Conservation (phyloP, 2,329 filamentous ascomycete genomes). For the Ophiosphaerella narmari region DNA sequence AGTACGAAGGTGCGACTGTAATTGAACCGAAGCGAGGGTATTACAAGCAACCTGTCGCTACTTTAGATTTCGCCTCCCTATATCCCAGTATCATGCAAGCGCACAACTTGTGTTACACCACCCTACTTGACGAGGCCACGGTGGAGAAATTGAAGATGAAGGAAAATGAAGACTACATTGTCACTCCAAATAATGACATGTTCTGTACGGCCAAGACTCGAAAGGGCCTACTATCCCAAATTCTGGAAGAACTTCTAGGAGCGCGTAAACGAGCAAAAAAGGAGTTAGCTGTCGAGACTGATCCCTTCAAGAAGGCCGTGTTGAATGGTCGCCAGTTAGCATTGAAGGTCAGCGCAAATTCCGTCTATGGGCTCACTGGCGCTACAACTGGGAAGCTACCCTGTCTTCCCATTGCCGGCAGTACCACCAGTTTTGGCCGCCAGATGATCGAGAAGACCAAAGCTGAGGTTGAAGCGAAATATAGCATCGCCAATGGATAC, state of each 20-base stretch:
- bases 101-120: slow-evolving; percentile 98
- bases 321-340: slow-evolving; percentile 96
- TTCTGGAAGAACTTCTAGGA: slow-evolving; percentile 89
- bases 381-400: slow-evolving; percentile 95
- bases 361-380: slow-evolving; percentile 95
- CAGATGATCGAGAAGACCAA: slow-evolving; percentile 99
- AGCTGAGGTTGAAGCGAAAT: slow-evolving; percentile 87
- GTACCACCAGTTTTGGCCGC: slow-evolving; percentile 93
- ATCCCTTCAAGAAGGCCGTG: slow-evolving; percentile 97
- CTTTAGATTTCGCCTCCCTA: slow-evolving; percentile 96
- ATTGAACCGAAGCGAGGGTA: slow-evolving; percentile 94
- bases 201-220: slow-evolving; percentile 88
- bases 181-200: slow-evolving; percentile 91
- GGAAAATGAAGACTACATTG: slow-evolving; percentile 93
- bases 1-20: slow-evolving; percentile 97
- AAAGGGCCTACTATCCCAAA: slow-evolving; percentile 91
- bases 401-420: slow-evolving; percentile 92
- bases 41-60: slow-evolving; percentile 93
- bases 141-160: slow-evolving; percentile 77
- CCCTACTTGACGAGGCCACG: slow-evolving; percentile 76
- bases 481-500: slow-evolving; percentile 93
- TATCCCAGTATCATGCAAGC: slow-evolving; percentile 99
- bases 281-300: slow-evolving; percentile 84
- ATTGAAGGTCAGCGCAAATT: slow-evolving; percentile 95
- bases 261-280: slow-evolving; percentile 94